Evolutionary conservation across 2,329 filamentous ascomycete species (phyloP), one percentile per base, ranked within the genome.

Genomic region (Pyrenophora teres): DNA sequence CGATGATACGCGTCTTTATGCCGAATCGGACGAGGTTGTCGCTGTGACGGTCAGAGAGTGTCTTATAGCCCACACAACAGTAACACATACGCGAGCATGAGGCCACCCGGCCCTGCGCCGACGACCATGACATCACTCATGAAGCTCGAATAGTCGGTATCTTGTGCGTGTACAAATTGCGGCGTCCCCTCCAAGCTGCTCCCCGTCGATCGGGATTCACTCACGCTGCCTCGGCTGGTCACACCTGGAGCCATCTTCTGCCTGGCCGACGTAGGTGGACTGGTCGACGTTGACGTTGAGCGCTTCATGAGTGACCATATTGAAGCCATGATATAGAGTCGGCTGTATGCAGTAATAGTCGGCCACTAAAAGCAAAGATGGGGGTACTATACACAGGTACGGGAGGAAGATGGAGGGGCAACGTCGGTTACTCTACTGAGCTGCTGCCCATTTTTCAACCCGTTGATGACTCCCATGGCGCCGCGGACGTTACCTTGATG

Each of bases 1-100:
- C 88, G 41, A 90, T 78, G 38, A 90, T 80, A 35, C 81, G 79
- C 3, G 83, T 80, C 48, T 83, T 83, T 63, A 90, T 83, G 12
- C 87, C 87, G 63, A 83, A 88, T 7, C 87, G 80, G 15, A 82
- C 81, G 31, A 90, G 77, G 58, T 83, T 81, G 30, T 78, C 77
- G 12, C 80, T 82, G 58, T 18, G 6, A 30, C 25, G 2, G 36
- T 62, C 21, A 63, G 60, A 46, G 33, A 4, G 6, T 37, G 27
- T 31, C 2, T 36, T 38, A 7, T 15, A 3, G n/a, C 41, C 16
- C 25, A 6, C 16, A 23, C n/a, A n/a, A 23, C n/a, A 16, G 12
- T 12, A 30, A 12, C n/a, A 65, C 72, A 18, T 62, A 76, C 71
- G 75, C 75, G 46, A 78, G 73, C 72, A 77, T 74, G 15, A 78